Percentiles rank a stretch among this genome's conserved stretches.
These are phyloP conservation scores for Senecio squalidus DNA, from an alignment of 140 eudicot species.

Conservation along the genomic window DNA sequence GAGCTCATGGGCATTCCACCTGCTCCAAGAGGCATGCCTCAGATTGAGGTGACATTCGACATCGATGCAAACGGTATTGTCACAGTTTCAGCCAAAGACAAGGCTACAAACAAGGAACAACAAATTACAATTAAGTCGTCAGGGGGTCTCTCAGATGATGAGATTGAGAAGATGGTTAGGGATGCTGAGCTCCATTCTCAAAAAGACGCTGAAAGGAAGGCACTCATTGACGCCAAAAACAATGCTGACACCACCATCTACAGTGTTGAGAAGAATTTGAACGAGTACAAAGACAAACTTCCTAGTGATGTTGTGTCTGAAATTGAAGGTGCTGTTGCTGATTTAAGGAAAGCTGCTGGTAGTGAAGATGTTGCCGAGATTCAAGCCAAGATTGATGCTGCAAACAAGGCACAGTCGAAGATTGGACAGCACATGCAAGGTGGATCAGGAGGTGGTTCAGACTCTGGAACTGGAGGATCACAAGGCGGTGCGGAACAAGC, in stretches of 20 bases:
- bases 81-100: slow-evolving; percentile 60
- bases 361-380: slow-evolving; percentile 55
- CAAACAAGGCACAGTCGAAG: slow-evolving; percentile 88
- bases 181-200: slow-evolving; percentile 65
- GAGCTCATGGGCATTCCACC: slow-evolving; percentile 65
- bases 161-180: slow-evolving; percentile 57
- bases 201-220: slow-evolving; percentile 48
- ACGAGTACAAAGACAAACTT: slow-evolving; percentile 54
- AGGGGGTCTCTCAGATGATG: slow-evolving; percentile 57
- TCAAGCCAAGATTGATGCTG: slow-evolving; percentile 71
- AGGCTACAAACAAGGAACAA: slow-evolving; percentile 52
- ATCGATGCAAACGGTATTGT: slow-evolving; percentile 70
- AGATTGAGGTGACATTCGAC: slow-evolving; percentile 66
- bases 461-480: slow-evolving; percentile 52
- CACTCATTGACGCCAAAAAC: slow-evolving; percentile 40
- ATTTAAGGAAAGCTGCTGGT: slow-evolving; percentile 55
- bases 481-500: slow-evolving; percentile 79
- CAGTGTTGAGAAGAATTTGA: slow-evolving; percentile 42
- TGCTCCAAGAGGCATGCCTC: slow-evolving; percentile 67
- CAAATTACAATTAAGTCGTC: slow-evolving; percentile 60
- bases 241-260: slow-evolving; percentile 35
- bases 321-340: slow-evolving; percentile 70
- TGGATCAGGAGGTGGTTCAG: slow-evolving; percentile 40
- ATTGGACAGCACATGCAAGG: slow-evolving; percentile 89
- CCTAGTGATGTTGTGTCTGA: slow-evolving; percentile 63